A percentile compares a stretch with the other conserved stretches of the same genome.
Conservation (phyloP, 352 stramenopile species). For the Peronospora belbahrii region DNA sequence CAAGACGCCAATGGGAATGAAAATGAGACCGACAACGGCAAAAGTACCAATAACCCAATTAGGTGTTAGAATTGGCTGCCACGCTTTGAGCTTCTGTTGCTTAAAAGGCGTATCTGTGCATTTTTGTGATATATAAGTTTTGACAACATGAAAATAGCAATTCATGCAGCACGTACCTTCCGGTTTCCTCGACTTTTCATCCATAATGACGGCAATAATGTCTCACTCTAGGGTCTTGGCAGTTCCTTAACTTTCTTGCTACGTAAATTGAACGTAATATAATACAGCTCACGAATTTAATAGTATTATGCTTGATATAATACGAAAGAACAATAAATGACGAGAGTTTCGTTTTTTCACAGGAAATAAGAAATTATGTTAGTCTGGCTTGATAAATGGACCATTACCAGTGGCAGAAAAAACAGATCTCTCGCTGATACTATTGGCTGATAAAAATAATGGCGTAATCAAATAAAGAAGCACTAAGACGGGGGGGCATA, state of each 20-base stretch:
- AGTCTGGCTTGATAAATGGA: conserved; percentile 7
- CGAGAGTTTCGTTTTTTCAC: conserved; percentile 18
- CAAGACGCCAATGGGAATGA: conserved; percentile 91
- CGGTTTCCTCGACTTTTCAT: conserved; percentile 82
- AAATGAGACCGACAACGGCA: conserved; percentile 89
- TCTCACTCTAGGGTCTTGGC: conserved; percentile 14
- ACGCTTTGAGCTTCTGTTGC: conserved; percentile 89
- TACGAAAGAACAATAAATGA: conserved; percentile 13
- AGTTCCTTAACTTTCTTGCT: too few species aligned
- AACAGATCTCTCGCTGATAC: too few species aligned
- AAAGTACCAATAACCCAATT: conserved; percentile 94
- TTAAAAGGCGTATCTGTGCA: conserved; percentile 81
- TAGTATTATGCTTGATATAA: too few species aligned
- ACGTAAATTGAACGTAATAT: too few species aligned
- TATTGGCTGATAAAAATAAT: conserved; percentile 15
- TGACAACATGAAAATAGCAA: not conserved
- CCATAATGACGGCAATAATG: conserved; percentile 47
- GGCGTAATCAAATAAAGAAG: too few species aligned
- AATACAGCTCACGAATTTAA: too few species aligned
- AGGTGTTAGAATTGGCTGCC: conserved; percentile 95
- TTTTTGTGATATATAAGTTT: not conserved
- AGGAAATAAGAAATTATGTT: too few species aligned
- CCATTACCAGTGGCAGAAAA: conserved; percentile 12
- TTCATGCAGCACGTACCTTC: conserved; percentile 37
- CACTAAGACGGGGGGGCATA: too few species aligned